These are phyloP conservation scores for Mikania micrantha DNA, from an alignment of 129 eudicot genomes.

Conservation along the genomic window DNA sequence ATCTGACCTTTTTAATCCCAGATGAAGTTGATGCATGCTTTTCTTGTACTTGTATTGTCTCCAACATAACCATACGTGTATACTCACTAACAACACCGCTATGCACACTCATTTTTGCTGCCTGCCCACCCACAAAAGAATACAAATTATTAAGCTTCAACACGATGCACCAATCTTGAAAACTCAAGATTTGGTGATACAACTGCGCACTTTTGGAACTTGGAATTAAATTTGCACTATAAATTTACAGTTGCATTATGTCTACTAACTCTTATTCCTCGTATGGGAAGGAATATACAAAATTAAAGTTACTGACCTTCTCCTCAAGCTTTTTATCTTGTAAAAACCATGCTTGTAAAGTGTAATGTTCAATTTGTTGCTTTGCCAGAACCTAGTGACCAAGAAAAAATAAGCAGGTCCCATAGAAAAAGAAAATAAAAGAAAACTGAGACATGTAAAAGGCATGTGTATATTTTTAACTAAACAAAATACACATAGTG, in stretches of 20 bases:
- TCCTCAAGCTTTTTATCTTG: slow-evolving; percentile 58
- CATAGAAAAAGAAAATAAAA: not conserved
- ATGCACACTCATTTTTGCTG: slow-evolving; percentile 55
- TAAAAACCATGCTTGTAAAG: slow-evolving; percentile 70
- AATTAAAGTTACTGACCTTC: slow-evolving; percentile 41
- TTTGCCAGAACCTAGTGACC: slow-evolving; percentile 48
- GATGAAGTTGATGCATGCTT: slow-evolving; percentile 32
- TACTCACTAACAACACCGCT: slow-evolving; percentile 57
- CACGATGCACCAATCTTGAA: not conserved
- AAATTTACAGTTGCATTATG: not conserved
- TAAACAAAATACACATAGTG: not conserved
- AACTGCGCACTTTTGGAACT: not conserved
- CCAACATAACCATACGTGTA: slow-evolving; percentile 68
- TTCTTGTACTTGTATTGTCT: slow-evolving; percentile 41
- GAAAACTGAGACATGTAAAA: not conserved
- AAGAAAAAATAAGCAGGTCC: slow-evolving; percentile 4
- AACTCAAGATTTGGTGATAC: not conserved
- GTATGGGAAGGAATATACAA: not conserved
- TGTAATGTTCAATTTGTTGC: slow-evolving; percentile 60
- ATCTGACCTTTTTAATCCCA: slow-evolving; percentile 31
- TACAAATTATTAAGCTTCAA: not conserved
- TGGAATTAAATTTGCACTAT: not conserved
- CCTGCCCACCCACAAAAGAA: slow-evolving; percentile 34
- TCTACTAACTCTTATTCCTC: not conserved
- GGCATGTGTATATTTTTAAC: not conserved